These are phyloP conservation scores for Lachnellula hyalina DNA, from an alignment of 2,329 filamentous ascomycete genomes.

Conservation along the genomic window DNA sequence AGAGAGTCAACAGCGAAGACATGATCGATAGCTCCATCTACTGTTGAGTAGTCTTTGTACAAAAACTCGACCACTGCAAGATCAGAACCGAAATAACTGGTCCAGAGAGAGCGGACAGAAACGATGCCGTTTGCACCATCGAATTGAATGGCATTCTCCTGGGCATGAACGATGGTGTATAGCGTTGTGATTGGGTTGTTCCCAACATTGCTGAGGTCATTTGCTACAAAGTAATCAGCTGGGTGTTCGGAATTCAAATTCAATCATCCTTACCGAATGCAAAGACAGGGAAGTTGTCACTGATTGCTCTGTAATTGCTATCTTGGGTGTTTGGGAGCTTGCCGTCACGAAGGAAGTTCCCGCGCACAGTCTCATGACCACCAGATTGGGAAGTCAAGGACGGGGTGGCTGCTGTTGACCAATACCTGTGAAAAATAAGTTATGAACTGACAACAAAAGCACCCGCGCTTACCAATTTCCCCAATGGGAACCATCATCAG, in stretches of 20 bases:
- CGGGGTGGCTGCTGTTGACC: conserved; percentile 57
- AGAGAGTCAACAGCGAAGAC: conserved; percentile 63
- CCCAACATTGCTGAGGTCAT: conserved; percentile 22
- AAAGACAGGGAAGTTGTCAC: conserved; percentile 73
- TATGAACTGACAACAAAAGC: not conserved
- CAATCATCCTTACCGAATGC: conserved; percentile 46
- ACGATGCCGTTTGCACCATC: conserved; percentile 44
- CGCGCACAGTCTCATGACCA: conserved; percentile 56
- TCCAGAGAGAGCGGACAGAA: conserved; percentile 71
- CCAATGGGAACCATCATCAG: conserved; percentile 61
- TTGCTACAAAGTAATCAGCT: conserved; percentile 10
- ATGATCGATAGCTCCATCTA: conserved; percentile 61
- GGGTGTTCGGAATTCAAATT: not conserved
- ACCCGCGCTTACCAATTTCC: conserved; percentile 50
- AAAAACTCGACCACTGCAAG: conserved; percentile 64
- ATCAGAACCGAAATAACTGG: conserved; percentile 61
- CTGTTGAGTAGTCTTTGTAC: conserved; percentile 66
- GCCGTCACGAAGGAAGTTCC: conserved; percentile 59
- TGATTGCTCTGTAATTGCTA: conserved; percentile 58
- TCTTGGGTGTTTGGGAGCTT: conserved; percentile 62
- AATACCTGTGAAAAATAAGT: conserved; percentile 39
- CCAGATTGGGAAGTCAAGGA: conserved; percentile 65
- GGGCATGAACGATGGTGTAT: conserved; percentile 27
- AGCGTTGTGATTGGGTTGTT: conserved; percentile 14
- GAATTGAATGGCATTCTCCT: conserved; percentile 25